phyloP scores from a whole-genome alignment of 192 early-diverging fungal species.

The Podila minutissima region DNA sequence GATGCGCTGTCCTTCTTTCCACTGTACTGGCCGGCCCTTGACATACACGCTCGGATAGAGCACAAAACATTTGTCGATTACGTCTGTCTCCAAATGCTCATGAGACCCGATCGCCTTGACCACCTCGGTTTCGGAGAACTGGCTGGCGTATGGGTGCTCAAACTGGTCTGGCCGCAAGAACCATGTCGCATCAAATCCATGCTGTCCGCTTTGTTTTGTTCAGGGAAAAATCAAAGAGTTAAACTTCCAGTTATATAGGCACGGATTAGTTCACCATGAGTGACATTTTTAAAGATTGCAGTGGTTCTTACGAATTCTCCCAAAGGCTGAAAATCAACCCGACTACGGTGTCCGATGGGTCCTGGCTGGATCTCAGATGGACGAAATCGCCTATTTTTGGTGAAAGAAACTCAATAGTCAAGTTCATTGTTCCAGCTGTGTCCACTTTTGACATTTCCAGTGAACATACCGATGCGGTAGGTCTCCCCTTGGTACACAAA shows the following conservation, averaged over 20 bases:
- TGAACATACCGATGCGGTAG: constrained; percentile 29
- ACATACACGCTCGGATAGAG: constrained; percentile 12
- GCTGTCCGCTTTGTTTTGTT: not conserved
- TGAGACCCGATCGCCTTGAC: constrained; percentile 9
- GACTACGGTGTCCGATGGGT: constrained; percentile 10
- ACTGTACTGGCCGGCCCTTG: constrained; percentile 4
- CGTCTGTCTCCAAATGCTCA: not conserved
- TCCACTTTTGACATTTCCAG: not conserved
- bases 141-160: constrained; percentile 13
- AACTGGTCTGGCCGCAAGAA: constrained; percentile 22
- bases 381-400: constrained; percentile 27
- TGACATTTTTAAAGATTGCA: not conserved
- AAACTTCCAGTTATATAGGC: no score
- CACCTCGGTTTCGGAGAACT: constrained; percentile 8
- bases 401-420: not conserved
- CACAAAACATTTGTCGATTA: constrained; percentile 10
- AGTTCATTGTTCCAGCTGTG: not conserved
- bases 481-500: constrained; percentile 15
- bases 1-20: constrained; percentile 15
- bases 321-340: constrained; percentile 13
- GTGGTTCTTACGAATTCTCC: constrained; percentile 6
- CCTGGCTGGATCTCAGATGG: not conserved
- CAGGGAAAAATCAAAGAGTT: not conserved
- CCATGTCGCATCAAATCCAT: constrained; percentile 17
- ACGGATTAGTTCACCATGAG: no score